Conservation (phyloP, 345 rosid species). For the Murraya koenigii region DNA sequence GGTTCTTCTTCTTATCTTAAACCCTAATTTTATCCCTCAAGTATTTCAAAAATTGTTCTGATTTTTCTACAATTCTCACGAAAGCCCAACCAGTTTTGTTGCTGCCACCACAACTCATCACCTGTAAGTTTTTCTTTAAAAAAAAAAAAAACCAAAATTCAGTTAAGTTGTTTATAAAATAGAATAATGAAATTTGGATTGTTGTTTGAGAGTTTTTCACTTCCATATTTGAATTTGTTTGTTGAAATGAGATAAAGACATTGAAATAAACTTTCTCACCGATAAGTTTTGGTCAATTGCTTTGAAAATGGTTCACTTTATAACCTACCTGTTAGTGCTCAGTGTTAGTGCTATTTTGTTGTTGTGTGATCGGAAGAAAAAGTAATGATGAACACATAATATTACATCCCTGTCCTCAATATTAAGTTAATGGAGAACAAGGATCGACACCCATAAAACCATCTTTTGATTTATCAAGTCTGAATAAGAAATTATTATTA, state of each 20-base stretch:
- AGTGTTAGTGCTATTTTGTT: background rate
- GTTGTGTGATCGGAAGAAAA: background rate
- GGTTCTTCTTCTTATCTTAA: too few relatives aligned
- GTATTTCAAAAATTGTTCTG: too few relatives aligned
- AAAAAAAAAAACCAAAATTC: background rate
- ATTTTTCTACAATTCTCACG: too few relatives aligned
- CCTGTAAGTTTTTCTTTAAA: background rate
- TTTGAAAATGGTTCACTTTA: background rate
- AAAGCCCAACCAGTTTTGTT: background rate
- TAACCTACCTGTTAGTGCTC: background rate
- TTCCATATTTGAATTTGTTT: background rate
- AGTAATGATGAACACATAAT: background rate
- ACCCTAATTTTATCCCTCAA: too few relatives aligned
- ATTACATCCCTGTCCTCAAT: background rate
- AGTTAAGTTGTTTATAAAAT: background rate
- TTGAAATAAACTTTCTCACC: too few relatives aligned
- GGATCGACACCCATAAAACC: background rate
- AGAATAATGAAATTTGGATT: background rate
- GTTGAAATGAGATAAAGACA: background rate
- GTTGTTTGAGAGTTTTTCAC: background rate
- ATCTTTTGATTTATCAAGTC: background rate
- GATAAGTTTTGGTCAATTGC: background rate
- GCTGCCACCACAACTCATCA: background rate
- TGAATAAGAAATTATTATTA: background rate
- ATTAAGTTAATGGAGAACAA: background rate